phyloP scores from a whole-genome alignment of 176 grass and related monocot genomes.

The Eremochloa ophiuroides region DNA sequence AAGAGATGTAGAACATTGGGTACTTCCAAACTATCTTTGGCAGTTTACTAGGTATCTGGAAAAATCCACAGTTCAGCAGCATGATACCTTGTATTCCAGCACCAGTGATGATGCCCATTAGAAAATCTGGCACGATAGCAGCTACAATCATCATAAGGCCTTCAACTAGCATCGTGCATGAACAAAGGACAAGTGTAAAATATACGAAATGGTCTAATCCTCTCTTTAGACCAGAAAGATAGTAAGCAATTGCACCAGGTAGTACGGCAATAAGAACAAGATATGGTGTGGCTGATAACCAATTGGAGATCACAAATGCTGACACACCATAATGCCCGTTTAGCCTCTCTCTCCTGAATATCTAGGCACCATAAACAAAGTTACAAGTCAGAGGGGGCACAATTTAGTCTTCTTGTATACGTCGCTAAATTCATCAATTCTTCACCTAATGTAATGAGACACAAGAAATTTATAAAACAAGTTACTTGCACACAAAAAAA shows the following conservation, averaged over 20 bases:
- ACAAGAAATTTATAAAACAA: not conserved
- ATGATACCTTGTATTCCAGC: constrained; percentile 58
- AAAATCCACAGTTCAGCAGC: constrained; percentile 56
- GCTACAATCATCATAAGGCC: constrained; percentile 64
- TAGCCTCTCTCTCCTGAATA: constrained; percentile 47
- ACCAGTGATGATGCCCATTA: constrained; percentile 63
- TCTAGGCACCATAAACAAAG: not conserved
- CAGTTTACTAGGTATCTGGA: constrained; percentile 35
- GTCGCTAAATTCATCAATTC: not conserved
- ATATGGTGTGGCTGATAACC: constrained; percentile 44
- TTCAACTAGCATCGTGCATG: constrained; percentile 49
- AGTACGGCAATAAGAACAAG: constrained; percentile 32
- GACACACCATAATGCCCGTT: constrained; percentile 52
- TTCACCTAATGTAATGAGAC: not conserved
- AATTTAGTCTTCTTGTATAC: not conserved
- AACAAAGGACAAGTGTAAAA: constrained; percentile 28
- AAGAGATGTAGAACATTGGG: constrained; percentile 51
- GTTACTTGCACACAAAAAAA: not conserved
- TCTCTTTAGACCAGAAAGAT: constrained; percentile 31
- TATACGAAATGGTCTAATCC: constrained; percentile 39
- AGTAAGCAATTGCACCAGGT: constrained; percentile 53
- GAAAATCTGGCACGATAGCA: constrained; percentile 39
- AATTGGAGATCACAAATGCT: constrained; percentile 46
- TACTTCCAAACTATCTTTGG: constrained; percentile 58
- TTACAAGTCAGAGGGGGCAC: not conserved